Conservation (phyloP, 2,329 filamentous ascomycete species). For the Neonectria hederae region DNA sequence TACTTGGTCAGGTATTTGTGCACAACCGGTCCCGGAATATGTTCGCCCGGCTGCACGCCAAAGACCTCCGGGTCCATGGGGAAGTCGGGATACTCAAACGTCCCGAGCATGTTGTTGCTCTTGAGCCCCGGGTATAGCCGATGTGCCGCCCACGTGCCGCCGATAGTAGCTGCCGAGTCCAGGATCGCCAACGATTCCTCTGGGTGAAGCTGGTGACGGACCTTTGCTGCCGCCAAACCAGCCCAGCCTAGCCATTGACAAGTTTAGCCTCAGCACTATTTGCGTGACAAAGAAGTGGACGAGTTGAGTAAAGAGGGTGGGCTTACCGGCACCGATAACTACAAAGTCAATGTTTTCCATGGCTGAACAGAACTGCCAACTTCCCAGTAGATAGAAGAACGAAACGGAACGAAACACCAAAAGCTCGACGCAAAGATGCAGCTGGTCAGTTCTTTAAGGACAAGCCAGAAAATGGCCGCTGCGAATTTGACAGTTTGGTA, state of each 20-base stretch:
- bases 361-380: not conserved
- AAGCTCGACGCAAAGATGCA: slow-evolving; percentile 1
- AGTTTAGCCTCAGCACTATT: slow-evolving; percentile 6
- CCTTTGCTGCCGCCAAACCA: slow-evolving; percentile 70
- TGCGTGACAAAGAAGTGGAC: not conserved
- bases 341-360: slow-evolving; percentile 59
- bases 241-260: slow-evolving; percentile 46
- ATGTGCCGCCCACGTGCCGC: slow-evolving; percentile 75
- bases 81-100: slow-evolving; percentile 78
- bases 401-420: not conserved
- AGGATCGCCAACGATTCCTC: slow-evolving; percentile 64
- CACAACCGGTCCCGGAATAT: slow-evolving; percentile 59
- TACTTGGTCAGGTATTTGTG: slow-evolving; percentile 59
- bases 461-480: not conserved
- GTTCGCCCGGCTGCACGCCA: slow-evolving; percentile 55
- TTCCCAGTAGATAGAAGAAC: not conserved
- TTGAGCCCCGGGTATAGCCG: slow-evolving; percentile 75
- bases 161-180: slow-evolving; percentile 65
- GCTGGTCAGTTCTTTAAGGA: slow-evolving; percentile 21
- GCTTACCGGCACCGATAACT: slow-evolving; percentile 64
- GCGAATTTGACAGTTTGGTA: not conserved
- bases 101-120: slow-evolving; percentile 78
- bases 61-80: slow-evolving; percentile 70
- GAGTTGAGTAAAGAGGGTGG: not conserved
- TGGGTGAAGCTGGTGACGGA: slow-evolving; percentile 68